Conservation (phyloP, 2,329 filamentous ascomycete genomes). For the Fusarium sp. region DNA sequence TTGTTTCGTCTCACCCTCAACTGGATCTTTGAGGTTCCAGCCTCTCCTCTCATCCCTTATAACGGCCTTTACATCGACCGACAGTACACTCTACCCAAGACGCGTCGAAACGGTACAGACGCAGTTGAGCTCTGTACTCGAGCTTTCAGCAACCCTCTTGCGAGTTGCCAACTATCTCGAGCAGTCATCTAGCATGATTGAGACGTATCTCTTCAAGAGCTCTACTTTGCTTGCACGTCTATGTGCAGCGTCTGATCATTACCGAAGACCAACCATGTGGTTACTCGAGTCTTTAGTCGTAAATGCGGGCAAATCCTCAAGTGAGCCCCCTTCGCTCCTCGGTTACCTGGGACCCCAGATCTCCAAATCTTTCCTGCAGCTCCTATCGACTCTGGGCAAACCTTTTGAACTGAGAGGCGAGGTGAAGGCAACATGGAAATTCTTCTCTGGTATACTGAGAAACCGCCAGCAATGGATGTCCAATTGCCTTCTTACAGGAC, state of each 20-base stretch:
- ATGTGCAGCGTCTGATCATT: slow-evolving; percentile 73
- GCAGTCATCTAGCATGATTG: slow-evolving; percentile 70
- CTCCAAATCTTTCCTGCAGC: slow-evolving; percentile 82
- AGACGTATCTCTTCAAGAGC: slow-evolving; percentile 82
- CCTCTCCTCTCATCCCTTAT: slow-evolving; percentile 78
- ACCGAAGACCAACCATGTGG: slow-evolving; percentile 70
- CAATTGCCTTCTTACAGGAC: slow-evolving; percentile 88
- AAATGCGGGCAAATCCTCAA: slow-evolving; percentile 69
- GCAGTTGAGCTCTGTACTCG: slow-evolving; percentile 71
- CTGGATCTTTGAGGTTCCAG: slow-evolving; percentile 77
- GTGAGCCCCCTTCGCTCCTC: slow-evolving; percentile 92
- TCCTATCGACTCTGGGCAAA: slow-evolving; percentile 79
- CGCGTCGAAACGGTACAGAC: slow-evolving; percentile 63
- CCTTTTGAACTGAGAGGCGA: slow-evolving; percentile 74
- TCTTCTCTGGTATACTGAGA: slow-evolving; percentile 85
- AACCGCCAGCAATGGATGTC: slow-evolving; percentile 97
- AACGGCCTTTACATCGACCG: slow-evolving; percentile 55
- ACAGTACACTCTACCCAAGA: slow-evolving; percentile 69
- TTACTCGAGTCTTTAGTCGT: slow-evolving; percentile 79
- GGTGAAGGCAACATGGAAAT: slow-evolving; percentile 78
- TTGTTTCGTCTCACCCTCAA: slow-evolving; percentile 76
- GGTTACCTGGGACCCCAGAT: slow-evolving; percentile 85
- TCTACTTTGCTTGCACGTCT: slow-evolving; percentile 79
- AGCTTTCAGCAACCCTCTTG: slow-evolving; percentile 74
- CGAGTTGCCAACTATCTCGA: slow-evolving; percentile 72